These are phyloP conservation scores for Mycena filopes DNA, from an alignment of 768 basidiomycete genomes.

Conservation along the genomic window DNA sequence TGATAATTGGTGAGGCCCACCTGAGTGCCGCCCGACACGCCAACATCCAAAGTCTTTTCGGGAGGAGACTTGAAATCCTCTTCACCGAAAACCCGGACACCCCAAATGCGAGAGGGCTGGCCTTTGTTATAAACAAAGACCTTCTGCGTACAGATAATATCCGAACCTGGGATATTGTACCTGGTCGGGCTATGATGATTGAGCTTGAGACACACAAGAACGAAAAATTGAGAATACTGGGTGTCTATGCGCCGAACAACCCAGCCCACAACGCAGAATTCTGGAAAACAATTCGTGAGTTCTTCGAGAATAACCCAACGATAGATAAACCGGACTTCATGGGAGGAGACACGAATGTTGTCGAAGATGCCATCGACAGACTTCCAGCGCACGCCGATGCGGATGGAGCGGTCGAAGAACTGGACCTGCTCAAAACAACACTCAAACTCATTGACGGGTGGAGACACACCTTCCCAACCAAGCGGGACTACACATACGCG, in stretches of 20 bases:
- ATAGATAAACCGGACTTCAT: background rate
- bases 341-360: background rate
- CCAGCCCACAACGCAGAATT: background rate
- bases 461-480: background rate
- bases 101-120: constrained; percentile 24
- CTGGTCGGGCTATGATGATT: background rate
- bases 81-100: constrained; percentile 4
- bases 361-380: background rate
- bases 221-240: background rate
- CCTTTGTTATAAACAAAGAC: constrained; percentile 33
- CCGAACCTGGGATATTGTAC: background rate
- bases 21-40: constrained; percentile 7
- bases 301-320: background rate
- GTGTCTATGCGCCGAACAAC: background rate
- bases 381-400: background rate
- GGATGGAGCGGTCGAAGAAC: background rate
- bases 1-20: constrained; percentile 29
- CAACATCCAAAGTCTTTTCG: constrained; percentile 13
- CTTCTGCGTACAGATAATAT: constrained; percentile 1
- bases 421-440: background rate
- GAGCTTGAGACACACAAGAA: background rate
- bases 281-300: background rate
- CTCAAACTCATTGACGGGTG: background rate
- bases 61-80: background rate
- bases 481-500: background rate